A percentile compares a stretch with the other conserved stretches of the same genome.
These are phyloP conservation scores for Myxozyma melibiosi DNA, from an alignment of 805 yeast genomes.

Conservation along the genomic window DNA sequence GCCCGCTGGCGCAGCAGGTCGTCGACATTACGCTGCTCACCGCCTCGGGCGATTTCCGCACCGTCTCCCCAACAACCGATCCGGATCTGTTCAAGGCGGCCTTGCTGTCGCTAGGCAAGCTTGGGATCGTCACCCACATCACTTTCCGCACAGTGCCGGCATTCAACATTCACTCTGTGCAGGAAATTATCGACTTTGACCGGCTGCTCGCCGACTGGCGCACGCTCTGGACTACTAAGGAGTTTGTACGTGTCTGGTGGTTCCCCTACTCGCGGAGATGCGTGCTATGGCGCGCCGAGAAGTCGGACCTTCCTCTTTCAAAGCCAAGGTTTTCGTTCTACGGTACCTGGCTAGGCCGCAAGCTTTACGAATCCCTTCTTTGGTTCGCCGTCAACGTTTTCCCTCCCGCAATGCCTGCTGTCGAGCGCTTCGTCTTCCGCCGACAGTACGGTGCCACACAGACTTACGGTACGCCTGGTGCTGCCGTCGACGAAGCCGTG, in stretches of 20 bases:
- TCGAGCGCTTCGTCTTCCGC: constrained; percentile 81
- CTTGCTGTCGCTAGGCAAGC: constrained; percentile 81
- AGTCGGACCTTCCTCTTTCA: constrained; percentile 65
- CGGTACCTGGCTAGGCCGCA: constrained; percentile 77
- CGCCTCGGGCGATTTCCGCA: constrained; percentile 71
- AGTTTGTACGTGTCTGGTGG: constrained; percentile 96
- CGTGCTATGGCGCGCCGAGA: constrained; percentile 86
- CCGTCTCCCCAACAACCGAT: constrained; percentile 66
- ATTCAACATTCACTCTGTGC: constrained; percentile 76
- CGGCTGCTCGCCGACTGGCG: constrained; percentile 64
- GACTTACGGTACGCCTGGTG: constrained; percentile 48
- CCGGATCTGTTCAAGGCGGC: constrained; percentile 77
- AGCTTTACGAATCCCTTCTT: constrained; percentile 74
- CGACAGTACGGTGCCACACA: constrained; percentile 82
- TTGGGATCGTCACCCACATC: constrained; percentile 85
- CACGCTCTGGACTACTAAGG: constrained; percentile 82
- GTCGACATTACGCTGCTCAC: constrained; percentile 76
- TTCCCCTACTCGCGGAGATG: constrained; percentile 88
- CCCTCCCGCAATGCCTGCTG: constrained; percentile 78
- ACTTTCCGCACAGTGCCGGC: constrained; percentile 83
- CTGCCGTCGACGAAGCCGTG: constrained; percentile 64
- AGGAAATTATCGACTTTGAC: constrained; percentile 79
- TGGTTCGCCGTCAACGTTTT: constrained; percentile 74
- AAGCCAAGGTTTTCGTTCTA: constrained; percentile 78
- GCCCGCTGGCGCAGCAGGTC: constrained; percentile 82